Evolutionary conservation across 2,329 filamentous ascomycete genomes (phyloP), one percentile per base, ranked within the genome.

Genomic region (Trichophyton schoenleinii): DNA sequence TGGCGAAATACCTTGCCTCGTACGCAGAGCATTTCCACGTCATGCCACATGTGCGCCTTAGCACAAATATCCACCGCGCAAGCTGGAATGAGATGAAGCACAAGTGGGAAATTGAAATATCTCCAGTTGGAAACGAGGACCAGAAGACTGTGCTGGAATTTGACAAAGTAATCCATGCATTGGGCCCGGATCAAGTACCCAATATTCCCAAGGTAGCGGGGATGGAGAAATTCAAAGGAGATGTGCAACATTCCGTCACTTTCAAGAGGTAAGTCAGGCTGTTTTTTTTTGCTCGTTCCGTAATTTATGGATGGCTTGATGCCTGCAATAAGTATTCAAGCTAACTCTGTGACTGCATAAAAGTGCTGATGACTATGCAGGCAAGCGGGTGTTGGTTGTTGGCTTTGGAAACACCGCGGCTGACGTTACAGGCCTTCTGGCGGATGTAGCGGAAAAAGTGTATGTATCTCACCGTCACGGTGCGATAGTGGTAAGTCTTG

Each of bases 131-230:
- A 15, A 41, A 41, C 4, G 28, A 41, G 6, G 28, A 34, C 36
- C 28, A 49, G 13, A n/a, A 18, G 15, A 18, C 41, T 2, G n/a
- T 44, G n/a, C 41, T 8, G n/a, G 28, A 31, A 15, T 72, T 73
- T 59, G 72, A 75, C 63, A 74, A 73, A 62, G 67, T 74, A n/a
- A 66, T 70, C 11, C 62, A 73, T 25, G 68, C 71, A 9, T 69
- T 67, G 53, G 73, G 73, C 2, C 48, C 63, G 3, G 62, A 68
- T 57, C 61, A 62, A 38, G 61, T 57, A 9, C 66, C 68, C 6
- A 63, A 63, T 15, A 60, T 66, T 3, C 68, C 68, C 13, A 31
- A 60, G 28, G 53, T 70, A 0, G 34, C 48, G 13, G 63, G 65
- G 22, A 57, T 64, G 22, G 63, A 66, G 11, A 36, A 60, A 4